Evolutionary conservation across 495 filamentous ascomycete genomes (phyloP), one percentile per base, ranked within the genome.

Genomic region (Lophiostoma macrostomum): DNA sequence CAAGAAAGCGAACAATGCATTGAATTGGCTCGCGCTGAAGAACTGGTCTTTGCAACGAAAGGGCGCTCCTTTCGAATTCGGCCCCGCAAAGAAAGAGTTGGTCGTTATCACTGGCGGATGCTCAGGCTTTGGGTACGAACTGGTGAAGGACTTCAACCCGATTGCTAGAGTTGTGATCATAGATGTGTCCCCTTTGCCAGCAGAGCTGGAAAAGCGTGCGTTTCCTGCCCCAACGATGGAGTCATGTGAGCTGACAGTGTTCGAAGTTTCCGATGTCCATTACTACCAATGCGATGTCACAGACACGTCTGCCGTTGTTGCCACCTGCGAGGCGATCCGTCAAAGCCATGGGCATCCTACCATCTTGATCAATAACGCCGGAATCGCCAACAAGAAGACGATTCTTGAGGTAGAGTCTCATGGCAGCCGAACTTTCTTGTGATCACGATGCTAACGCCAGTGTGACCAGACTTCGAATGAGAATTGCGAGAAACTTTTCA

Each of bases 331-430:
- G 27, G 29, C 47, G n/a, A 55, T 55, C 14, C 18, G 43, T n/a
- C 38, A 51, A 0, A 62, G 69, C 1, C 70, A 75, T 27, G 73
- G 80, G 52, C 67, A 76, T 39, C 73, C 78, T 8, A 76, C 71
- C 0, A 74, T 84, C 11, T 67, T 83, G 30, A 67, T 83, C 56
- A 83, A 83, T 68, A 84, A 84, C 42, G 81, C 81, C 14, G 52
- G 52, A 1, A 48, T 55, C 16, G 52, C 23, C 2, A 41, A 11
- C 12, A 66, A 71, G 6, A 67, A 68, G 10, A 61, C 69, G 1
- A 74, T 83, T 25, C 71, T 82, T 7, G 64, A 74, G 0, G 70
- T 73, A 41, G 47, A n/a, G n/a, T n/a, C n/a, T n/a, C n/a, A n/a
- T n/a, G 71, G 12, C 18, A 8, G 14, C 23, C 11, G 32, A 8